A percentile compares a stretch with the other conserved stretches of the same genome.
Conservation (phyloP, 306 rosid species). For the Arachis hypogaea region DNA sequence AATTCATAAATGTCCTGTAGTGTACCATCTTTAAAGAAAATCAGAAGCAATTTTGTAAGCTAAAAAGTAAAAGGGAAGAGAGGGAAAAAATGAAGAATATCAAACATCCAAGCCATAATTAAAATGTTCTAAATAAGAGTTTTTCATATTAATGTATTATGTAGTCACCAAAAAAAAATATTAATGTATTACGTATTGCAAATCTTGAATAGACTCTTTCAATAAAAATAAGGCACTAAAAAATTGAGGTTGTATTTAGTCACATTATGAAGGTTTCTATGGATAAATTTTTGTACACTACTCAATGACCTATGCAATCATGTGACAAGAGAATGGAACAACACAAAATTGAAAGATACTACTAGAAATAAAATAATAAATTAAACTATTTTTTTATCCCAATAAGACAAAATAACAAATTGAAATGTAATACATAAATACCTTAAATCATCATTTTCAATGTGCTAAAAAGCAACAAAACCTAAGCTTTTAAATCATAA, state of each 20-base stretch:
- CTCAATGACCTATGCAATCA: too few relatives aligned
- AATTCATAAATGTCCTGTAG: not conserved
- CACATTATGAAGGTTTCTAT: too few relatives aligned
- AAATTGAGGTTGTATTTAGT: too few relatives aligned
- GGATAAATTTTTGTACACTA: too few relatives aligned
- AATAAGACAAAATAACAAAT: not conserved
- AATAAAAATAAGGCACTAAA: too few relatives aligned
- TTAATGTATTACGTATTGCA: too few relatives aligned
- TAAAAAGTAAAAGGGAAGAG: not conserved
- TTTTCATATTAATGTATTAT: too few relatives aligned
- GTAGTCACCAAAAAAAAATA: too few relatives aligned
- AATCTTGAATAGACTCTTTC: too few relatives aligned
- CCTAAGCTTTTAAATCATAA: not conserved
- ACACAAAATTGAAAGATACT: not conserved
- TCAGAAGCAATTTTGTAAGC: not conserved
- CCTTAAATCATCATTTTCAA: not conserved
- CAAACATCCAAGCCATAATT: not conserved
- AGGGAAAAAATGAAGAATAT: not conserved
- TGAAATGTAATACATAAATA: not conserved
- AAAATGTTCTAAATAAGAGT: not conserved
- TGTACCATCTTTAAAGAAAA: not conserved
- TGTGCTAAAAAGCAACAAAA: not conserved
- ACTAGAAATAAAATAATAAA: not conserved
- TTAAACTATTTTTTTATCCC: not conserved
- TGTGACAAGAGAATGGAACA: too few relatives aligned